A percentile compares a stretch with the other conserved stretches of the same genome.
phyloP scores from a whole-genome alignment of 169 alveolate genomes.

The Eimeria falciformis region DNA sequence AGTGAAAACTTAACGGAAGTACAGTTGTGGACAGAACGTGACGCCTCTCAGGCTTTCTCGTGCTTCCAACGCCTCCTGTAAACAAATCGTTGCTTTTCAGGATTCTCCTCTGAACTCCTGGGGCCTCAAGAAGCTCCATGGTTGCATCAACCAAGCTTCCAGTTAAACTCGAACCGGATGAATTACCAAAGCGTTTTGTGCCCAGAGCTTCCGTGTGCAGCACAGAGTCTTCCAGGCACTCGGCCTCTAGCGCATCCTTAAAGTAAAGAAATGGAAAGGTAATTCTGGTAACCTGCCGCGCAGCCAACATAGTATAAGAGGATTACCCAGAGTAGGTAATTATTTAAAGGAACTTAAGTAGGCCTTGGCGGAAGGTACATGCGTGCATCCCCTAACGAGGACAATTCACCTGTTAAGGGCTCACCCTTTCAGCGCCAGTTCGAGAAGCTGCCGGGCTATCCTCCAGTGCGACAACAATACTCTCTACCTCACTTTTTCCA shows the following conservation, averaged over 20 bases:
- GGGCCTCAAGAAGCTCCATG: too few relatives aligned
- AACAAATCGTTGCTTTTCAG: too few relatives aligned
- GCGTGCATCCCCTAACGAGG: not conserved
- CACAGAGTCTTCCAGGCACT: slow-evolving; percentile 30
- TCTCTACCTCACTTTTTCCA: not conserved
- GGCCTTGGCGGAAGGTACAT: too few relatives aligned
- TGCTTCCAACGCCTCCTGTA: too few relatives aligned
- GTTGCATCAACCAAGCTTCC: too few relatives aligned
- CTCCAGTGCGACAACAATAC: slow-evolving; percentile 20
- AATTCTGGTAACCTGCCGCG: slow-evolving; percentile 26
- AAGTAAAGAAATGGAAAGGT: slow-evolving; percentile 57
- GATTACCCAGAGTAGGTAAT: too few relatives aligned
- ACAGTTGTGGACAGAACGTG: slow-evolving; percentile 19
- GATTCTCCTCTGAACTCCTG: too few relatives aligned
- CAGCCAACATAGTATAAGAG: not conserved
- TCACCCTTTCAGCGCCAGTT: slow-evolving; percentile 16
- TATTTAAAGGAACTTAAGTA: too few relatives aligned
- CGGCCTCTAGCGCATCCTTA: slow-evolving; percentile 46
- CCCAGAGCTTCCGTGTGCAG: slow-evolving; percentile 58
- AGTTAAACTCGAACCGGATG: too few relatives aligned
- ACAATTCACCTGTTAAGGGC: not conserved
- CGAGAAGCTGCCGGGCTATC: slow-evolving; percentile 47
- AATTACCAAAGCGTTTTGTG: not conserved
- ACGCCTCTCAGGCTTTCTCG: not conserved
- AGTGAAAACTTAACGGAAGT: slow-evolving; percentile 8